A percentile compares a stretch with the other conserved stretches of the same genome.
Evolutionary conservation across 1,284 basidiomycete genomes (phyloP).

Genomic region (Ceratobasidium sp.): DNA sequence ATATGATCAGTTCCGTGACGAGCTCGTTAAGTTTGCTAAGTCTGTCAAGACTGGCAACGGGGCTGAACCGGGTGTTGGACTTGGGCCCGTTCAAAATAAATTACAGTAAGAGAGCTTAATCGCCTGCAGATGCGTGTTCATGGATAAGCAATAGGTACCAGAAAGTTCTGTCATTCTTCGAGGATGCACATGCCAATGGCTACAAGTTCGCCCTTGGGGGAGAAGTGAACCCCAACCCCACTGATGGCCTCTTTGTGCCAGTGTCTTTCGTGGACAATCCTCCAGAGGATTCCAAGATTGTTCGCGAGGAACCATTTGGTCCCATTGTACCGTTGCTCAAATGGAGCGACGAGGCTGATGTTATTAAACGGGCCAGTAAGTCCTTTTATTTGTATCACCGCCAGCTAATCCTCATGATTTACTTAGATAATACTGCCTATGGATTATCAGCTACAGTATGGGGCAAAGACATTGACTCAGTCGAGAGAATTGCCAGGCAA

Average conservation of each 20-base stretch:
- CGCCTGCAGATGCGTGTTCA: not conserved
- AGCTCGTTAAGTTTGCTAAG: slow-evolving; percentile 49
- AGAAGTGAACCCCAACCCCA: slow-evolving; percentile 9
- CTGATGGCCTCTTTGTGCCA: slow-evolving; percentile 17
- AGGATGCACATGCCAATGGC: slow-evolving; percentile 23
- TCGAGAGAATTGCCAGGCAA: slow-evolving; percentile 23
- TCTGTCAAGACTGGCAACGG: slow-evolving; percentile 53
- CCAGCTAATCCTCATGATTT: not conserved
- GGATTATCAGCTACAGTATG: slow-evolving; percentile 25
- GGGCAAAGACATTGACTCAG: slow-evolving; percentile 11
- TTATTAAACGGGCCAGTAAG: slow-evolving; percentile 34
- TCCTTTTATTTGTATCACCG: not conserved
- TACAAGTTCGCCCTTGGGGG: slow-evolving; percentile 34
- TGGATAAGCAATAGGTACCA: not conserved
- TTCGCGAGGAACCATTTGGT: slow-evolving; percentile 36
- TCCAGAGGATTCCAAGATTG: slow-evolving; percentile 30
- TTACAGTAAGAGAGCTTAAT: not conserved
- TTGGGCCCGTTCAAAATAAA: slow-evolving; percentile 29
- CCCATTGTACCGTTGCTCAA: slow-evolving; percentile 33
- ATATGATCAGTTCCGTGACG: slow-evolving; percentile 52
- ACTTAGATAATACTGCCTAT: slow-evolving; percentile 15
- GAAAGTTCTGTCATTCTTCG: slow-evolving; percentile 7
- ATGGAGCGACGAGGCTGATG: slow-evolving; percentile 31
- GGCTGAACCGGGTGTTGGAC: slow-evolving; percentile 5
- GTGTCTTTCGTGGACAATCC: slow-evolving; percentile 35